Conservation (phyloP, 345 rosid species). For the Reutealis trisperma region DNA sequence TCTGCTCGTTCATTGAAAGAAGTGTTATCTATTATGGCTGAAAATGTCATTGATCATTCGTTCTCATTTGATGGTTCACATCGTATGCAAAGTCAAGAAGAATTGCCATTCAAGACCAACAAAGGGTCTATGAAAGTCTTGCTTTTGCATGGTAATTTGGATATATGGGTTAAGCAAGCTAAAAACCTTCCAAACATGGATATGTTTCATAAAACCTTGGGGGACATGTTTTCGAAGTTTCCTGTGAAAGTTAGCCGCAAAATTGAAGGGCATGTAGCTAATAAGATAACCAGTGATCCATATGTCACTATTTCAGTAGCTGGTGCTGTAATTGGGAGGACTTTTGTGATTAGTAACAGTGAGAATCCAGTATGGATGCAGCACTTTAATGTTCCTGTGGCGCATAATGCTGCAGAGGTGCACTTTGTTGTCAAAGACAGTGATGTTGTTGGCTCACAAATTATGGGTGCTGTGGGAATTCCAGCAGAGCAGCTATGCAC, state of each 20-base stretch:
- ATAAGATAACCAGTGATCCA: constrained; percentile 83
- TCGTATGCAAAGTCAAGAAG: constrained; percentile 59
- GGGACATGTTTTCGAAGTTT: constrained; percentile 57
- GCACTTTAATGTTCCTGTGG: constrained; percentile 77
- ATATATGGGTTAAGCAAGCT: constrained; percentile 83
- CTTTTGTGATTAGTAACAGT: constrained; percentile 67
- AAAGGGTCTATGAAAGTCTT: constrained; percentile 52
- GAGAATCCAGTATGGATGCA: constrained; percentile 92
- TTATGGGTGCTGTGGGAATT: constrained; percentile 77
- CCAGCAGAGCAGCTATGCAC: constrained; percentile 57
- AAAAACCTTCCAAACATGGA: constrained; percentile 90
- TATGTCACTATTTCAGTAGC: constrained; percentile 68
- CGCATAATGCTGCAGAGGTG: constrained; percentile 72
- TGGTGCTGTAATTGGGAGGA: constrained; percentile 80
- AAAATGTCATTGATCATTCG: constrained; percentile 38
- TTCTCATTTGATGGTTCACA: constrained; percentile 70
- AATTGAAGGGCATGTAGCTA: constrained; percentile 49
- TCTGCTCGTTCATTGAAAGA: neutral
- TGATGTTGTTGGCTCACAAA: constrained; percentile 82
- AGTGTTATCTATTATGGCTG: constrained; percentile 41
- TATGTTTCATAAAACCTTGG: constrained; percentile 65
- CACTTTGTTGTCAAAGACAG: constrained; percentile 80
- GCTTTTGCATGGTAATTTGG: constrained; percentile 80
- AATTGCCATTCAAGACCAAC: constrained; percentile 54
- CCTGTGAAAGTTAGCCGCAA: constrained; percentile 46